Evolutionary conservation across 2,329 filamentous ascomycete species (phyloP), one percentile per base, ranked within the genome.

Genomic region (Nectriaceae sp.): DNA sequence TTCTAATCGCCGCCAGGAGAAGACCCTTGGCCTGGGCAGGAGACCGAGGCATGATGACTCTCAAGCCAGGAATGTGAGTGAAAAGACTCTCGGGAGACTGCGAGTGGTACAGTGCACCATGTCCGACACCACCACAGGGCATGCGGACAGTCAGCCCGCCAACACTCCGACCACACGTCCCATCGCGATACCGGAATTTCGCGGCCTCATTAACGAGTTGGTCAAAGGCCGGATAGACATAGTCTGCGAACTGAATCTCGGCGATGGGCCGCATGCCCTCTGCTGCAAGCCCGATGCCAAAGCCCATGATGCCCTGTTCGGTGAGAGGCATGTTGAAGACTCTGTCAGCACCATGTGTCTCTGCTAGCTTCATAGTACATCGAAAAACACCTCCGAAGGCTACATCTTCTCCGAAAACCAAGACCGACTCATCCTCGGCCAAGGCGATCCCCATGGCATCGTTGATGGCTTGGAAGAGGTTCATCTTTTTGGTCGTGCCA

Each of bases 311-410:
- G 2, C 93, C 94, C 70, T 97, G 94, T 67, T 99, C 94, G 26
- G 87, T 90, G 58, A 99, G 72, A 1, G 94, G 94, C 16, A 92
- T 97, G 71, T 99, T 97, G 78, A 99, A 99, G 26, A 99, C 92
- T 48, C 94, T 80, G 49, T 94, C 88, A 3, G 83, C 80, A 8
- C 94, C 94, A 67, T 94, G 96, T 47, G 90, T 90, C 53, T 91
- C 88, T 24, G 90, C 85, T 15, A 99, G 79, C 60, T 92, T 90
- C 84, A 94, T 93, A 24, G 90, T 93, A 71, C 91, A 97, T 47
- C 94, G 83, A 65, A 99, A 99, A 15, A 99, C 94, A 45, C 94
- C 94, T 36, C 94, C 94, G 56, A 99, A 99, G 13, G 94, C 90
- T 6, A 99, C 91, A 66, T 99, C 94, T 70, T 99, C 94, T 36